Evolutionary conservation across 345 rosid genomes (phyloP).

Genomic region (Eucalyptus virginea): DNA sequence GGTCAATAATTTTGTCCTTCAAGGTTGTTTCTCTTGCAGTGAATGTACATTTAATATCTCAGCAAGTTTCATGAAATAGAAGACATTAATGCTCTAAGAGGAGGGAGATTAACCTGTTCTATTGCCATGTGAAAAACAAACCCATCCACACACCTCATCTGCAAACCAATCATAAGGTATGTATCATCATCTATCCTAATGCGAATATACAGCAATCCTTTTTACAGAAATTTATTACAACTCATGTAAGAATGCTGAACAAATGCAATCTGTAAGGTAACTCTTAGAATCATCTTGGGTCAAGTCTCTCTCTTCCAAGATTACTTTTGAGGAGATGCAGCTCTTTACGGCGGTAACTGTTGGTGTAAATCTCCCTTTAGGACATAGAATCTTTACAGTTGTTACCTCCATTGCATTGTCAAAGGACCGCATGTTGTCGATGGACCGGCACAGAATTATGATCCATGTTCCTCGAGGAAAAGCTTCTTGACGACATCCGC

Average conservation of each 20-base stretch:
- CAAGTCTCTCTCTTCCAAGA: not conserved
- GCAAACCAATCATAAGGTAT: not conserved
- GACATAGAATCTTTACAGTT: not conserved
- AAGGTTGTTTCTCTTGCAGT: not conserved
- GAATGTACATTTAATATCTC: not conserved
- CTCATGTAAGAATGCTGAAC: constrained; percentile 27
- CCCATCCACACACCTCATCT: not conserved
- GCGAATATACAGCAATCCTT: not conserved
- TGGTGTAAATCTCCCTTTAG: not conserved
- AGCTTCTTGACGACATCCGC: not conserved
- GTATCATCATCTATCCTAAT: not conserved
- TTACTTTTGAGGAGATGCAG: not conserved
- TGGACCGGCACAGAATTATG: not conserved
- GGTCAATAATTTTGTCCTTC: not conserved
- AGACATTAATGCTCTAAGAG: not conserved
- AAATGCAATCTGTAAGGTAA: constrained; percentile 7
- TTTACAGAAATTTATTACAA: not conserved
- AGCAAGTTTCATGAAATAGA: not conserved
- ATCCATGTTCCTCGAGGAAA: not conserved
- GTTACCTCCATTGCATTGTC: not conserved
- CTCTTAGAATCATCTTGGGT: not conserved
- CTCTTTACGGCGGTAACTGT: not conserved
- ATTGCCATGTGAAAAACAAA: not conserved
- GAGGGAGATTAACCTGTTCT: not conserved
- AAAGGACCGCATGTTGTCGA: not conserved